Evolutionary conservation across 139 green algal genomes (phyloP).

Genomic region (Micractinium sp.): DNA sequence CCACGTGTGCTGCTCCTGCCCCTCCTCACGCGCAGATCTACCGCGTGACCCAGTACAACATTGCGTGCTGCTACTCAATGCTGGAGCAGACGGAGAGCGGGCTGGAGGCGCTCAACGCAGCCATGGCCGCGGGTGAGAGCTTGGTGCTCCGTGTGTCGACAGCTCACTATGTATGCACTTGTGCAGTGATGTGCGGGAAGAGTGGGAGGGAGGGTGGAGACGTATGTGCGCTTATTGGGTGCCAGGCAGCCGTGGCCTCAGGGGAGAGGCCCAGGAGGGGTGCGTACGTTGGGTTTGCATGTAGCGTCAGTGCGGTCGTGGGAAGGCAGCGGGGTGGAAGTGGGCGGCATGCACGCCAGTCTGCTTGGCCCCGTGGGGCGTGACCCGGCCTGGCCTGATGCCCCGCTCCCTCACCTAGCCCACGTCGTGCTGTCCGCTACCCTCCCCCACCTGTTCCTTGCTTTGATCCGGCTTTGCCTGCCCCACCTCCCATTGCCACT

Average conservation of each 20-base stretch:
- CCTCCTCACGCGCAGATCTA: constrained; percentile 67
- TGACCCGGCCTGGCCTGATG: neutral
- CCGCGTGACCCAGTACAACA: constrained; percentile 73
- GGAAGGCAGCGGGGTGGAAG: too few species aligned
- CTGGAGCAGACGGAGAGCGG: constrained; percentile 81
- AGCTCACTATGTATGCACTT: too few species aligned
- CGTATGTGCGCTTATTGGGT: too few species aligned
- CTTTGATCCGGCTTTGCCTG: neutral
- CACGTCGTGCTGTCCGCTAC: neutral
- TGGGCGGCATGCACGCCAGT: too few species aligned
- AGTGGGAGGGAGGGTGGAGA: neutral
- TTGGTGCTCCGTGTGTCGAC: neutral
- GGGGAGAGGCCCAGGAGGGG: too few species aligned
- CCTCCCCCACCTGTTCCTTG: neutral
- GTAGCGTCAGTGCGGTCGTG: too few species aligned
- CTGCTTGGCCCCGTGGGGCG: too few species aligned
- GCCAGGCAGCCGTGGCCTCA: too few species aligned
- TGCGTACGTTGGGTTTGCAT: too few species aligned
- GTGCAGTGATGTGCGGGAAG: neutral
- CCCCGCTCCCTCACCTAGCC: neutral
- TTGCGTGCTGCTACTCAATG: constrained; percentile 95
- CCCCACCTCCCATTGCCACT: neutral
- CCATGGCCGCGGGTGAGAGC: constrained; percentile 60
- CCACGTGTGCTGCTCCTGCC: neutral
- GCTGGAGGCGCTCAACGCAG: constrained; percentile 83